These are phyloP conservation scores for Pseudogymnoascus sp. DNA, from an alignment of 2,329 filamentous ascomycete species.

Conservation along the genomic window DNA sequence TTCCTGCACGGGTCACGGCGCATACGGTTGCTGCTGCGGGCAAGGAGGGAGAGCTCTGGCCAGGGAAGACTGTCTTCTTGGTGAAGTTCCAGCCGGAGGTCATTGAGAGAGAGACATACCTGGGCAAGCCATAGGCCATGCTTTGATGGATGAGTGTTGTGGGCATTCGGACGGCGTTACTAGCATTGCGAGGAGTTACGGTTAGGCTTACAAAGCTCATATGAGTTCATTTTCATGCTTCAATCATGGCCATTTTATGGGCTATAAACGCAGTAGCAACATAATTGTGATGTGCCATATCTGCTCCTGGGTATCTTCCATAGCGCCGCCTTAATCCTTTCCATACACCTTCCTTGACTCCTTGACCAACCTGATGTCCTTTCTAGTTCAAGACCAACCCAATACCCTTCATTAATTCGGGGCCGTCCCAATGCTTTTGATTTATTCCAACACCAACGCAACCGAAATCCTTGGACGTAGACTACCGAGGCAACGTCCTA, in stretches of 20 bases:
- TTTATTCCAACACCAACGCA: not conserved
- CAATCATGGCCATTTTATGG: not conserved
- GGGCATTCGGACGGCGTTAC: conserved; percentile 14
- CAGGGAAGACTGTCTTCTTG: conserved; percentile 89
- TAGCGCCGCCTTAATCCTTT: not conserved
- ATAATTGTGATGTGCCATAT: not conserved
- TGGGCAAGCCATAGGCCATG: conserved; percentile 30
- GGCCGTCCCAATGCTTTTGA: not conserved
- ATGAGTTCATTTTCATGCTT: conserved; percentile 7
- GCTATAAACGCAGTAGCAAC: not conserved
- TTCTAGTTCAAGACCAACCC: not conserved
- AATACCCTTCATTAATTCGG: not conserved
- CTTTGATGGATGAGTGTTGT: not conserved
- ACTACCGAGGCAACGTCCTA: conserved; percentile 12
- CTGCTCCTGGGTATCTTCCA: not conserved
- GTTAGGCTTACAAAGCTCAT: conserved; percentile 3
- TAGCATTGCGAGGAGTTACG: conserved; percentile 24
- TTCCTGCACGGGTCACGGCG: conserved; percentile 81
- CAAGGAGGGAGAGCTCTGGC: conserved; percentile 75
- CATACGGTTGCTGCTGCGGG: conserved; percentile 54
- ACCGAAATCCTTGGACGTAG: not conserved
- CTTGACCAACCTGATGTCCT: not conserved
- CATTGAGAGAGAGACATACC: conserved; percentile 78
- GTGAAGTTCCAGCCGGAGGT: conserved; percentile 90
- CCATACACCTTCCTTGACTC: not conserved